These are phyloP conservation scores for Dichomitus squalens DNA, from an alignment of 1,284 basidiomycete genomes.

Conservation along the genomic window DNA sequence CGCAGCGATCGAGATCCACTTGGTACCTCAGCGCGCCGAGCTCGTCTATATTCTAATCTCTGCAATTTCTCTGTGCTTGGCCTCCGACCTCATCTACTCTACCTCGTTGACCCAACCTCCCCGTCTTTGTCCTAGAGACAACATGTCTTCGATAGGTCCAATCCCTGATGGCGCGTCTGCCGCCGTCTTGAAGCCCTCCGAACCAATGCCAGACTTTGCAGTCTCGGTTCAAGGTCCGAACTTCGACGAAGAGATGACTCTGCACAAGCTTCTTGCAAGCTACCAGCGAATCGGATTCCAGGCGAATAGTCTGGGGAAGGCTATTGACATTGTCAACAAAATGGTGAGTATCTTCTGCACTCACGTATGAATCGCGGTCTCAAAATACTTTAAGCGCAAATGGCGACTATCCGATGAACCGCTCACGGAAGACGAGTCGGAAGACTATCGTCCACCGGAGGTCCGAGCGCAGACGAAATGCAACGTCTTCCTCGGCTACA, in stretches of 20 bases:
- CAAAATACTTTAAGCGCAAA: constrained; percentile 51
- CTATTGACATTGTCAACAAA: constrained; percentile 87
- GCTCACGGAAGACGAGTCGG: constrained; percentile 64
- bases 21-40: no score
- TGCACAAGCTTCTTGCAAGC: constrained; percentile 74
- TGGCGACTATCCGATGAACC: constrained; percentile 88
- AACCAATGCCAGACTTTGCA: constrained; percentile 72
- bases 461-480: constrained; percentile 73
- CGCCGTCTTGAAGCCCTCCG: constrained; percentile 79
- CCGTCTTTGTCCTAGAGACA: no score
- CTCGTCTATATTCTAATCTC: no score
- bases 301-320: constrained; percentile 87
- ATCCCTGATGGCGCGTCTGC: constrained; percentile 65
- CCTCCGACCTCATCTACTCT: neutral
- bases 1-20: constrained; percentile 13
- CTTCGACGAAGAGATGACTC: constrained; percentile 72
- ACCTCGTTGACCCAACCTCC: neutral
- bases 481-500: constrained; percentile 96
- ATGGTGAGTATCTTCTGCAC: constrained; percentile 61
- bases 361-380: constrained; percentile 3
- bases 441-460: constrained; percentile 59
- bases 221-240: constrained; percentile 87
- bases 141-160: constrained; percentile 26
- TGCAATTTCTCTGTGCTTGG: neutral
- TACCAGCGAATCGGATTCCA: constrained; percentile 97